Evolutionary conservation across 73 alveolate species (phyloP), one percentile per base, ranked within the genome.

Genomic region (Stentor roeselii): DNA sequence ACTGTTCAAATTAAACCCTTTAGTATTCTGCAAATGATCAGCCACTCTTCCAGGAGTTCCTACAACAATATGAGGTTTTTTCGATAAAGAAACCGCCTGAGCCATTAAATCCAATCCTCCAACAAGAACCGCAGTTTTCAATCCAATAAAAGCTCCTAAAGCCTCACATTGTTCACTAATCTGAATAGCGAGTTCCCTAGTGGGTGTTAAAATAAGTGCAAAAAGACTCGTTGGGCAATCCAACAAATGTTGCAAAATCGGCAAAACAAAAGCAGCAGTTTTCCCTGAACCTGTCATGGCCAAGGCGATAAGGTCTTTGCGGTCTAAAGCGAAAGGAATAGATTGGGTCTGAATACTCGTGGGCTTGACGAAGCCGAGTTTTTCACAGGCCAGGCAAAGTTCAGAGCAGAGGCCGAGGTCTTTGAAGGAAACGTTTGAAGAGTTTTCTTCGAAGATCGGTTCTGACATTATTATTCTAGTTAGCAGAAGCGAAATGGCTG

Each of bases 31-130:
- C 78, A 98, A 83, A 82, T 98, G 99, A 75, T 98, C 99, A 27
- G 98, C 99, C 41, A 98, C 90, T 76, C 99, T 91, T 3, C 99
- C 99, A 3, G 99, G 99, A 4, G 99, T 96, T 27, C 99, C 99
- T 30, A 98, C 92, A 35, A 98, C 90, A 30, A 98, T 92, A 83
- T 98, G 99, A 2, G 99, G 99, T 39, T 98, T 98, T 90, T 97
- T 96, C 36, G 98, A 90, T 75, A 98, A 91, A 60, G 99, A 95
- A 75, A 97, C 95, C 27, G 99, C 99, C 89, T 98, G 96, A 27
- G 96, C 89, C 38, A 97, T 91, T 90, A 97, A 93, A 86, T 97
- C 99, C 59, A 97, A 91, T 21, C 99, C 99, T 39, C 99, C 99
- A 3, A 97, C 98, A 30, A 97, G 85, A 37, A 97, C 98, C 30